Base-by-base conservation (phyloP, 1,284 basidiomycete genomes). In the Apiotrichum gamsii region DNA sequence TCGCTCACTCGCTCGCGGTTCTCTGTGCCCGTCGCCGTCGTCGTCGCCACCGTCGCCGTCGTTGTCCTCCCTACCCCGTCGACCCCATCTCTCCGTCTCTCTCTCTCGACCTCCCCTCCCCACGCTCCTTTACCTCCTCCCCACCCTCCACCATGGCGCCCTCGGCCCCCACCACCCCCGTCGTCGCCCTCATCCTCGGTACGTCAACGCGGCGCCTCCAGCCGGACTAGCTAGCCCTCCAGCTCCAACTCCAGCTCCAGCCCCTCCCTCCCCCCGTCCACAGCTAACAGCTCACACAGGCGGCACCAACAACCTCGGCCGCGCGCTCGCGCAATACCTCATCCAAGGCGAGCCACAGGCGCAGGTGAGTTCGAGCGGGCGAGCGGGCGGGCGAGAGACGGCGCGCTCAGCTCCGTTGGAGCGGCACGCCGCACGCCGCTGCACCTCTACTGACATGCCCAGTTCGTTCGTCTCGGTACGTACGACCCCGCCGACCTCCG, bases 101-200 rank as follows among this genome's bases (percentile, higher is more conserved):
- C n/a, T n/a, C n/a, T n/a, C n/a, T n/a, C n/a, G n/a, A n/a, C n/a
- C n/a, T n/a, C n/a, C n/a, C n/a, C n/a, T n/a, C n/a, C n/a, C n/a
- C n/a, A n/a, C n/a, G 25, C 25, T 28, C 25, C 8, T 28, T 28
- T 28, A 28, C 25, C 25, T 28, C 25, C 11, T 28, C 8, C 25
- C 11, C 25, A 28, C 6, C 25, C 33, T n/a, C n/a, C 32, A 31
- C 8, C 16, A 42, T 42, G 40, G 21, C 40, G 3, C 40, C 40
- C 13, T 21, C 30, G 4, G 4, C 5, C 1, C 45, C 43, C 5
- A 31, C 43, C 16, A 38, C 43, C 20, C 52, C 42, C 19, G 53
- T 50, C 20, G 44, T 58, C 30, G 87, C 80, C 25, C 77, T 90
- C 59, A 84, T 90, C 57, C 83, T 89, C 58, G 87, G 87, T 89